A percentile compares a stretch with the other conserved stretches of the same genome.
phyloP scores from a whole-genome alignment of 108 stramenopile genomes.

The Cyclotella sp. region DNA sequence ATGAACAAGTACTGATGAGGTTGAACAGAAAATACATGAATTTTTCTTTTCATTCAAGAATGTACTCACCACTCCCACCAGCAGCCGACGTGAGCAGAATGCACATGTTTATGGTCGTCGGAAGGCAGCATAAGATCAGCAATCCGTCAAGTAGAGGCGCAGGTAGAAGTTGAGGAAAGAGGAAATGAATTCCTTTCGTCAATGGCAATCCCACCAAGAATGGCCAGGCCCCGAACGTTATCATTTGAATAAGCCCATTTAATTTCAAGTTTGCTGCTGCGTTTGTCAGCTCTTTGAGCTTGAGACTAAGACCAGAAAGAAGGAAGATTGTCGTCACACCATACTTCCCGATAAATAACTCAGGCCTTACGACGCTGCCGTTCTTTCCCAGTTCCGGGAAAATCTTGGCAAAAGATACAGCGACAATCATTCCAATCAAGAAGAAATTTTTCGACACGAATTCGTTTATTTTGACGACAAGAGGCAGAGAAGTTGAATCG shows the following conservation, averaged over 20 bases:
- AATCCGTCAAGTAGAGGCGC: slow-evolving; percentile 73
- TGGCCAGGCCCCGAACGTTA: slow-evolving; percentile 82
- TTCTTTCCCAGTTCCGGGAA: slow-evolving; percentile 76
- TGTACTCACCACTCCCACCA: slow-evolving; percentile 65
- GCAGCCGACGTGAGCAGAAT: slow-evolving; percentile 83
- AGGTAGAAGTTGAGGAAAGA: slow-evolving; percentile 60
- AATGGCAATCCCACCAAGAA: slow-evolving; percentile 78
- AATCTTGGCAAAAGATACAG: slow-evolving; percentile 66
- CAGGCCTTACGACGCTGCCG: slow-evolving; percentile 79
- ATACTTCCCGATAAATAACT: slow-evolving; percentile 84
- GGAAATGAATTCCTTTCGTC: slow-evolving; percentile 46
- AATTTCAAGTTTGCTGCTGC: slow-evolving; percentile 78
- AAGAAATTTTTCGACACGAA: slow-evolving; percentile 82
- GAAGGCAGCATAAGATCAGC: slow-evolving; percentile 82
- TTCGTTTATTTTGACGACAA: slow-evolving; percentile 26
- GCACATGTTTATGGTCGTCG: slow-evolving; percentile 96
- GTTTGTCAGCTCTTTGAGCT: slow-evolving; percentile 69
- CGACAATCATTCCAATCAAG: slow-evolving; percentile 75
- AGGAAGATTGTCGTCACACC: slow-evolving; percentile 89
- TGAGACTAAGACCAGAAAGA: slow-evolving; percentile 80
- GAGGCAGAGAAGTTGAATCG: not conserved
- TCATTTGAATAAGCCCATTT: slow-evolving; percentile 72
- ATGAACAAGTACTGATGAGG: not conserved
- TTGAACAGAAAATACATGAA: not conserved
- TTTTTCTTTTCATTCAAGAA: not conserved